Conservation (phyloP, 1,284 basidiomycete species). For the Rhodofomes roseus region DNA sequence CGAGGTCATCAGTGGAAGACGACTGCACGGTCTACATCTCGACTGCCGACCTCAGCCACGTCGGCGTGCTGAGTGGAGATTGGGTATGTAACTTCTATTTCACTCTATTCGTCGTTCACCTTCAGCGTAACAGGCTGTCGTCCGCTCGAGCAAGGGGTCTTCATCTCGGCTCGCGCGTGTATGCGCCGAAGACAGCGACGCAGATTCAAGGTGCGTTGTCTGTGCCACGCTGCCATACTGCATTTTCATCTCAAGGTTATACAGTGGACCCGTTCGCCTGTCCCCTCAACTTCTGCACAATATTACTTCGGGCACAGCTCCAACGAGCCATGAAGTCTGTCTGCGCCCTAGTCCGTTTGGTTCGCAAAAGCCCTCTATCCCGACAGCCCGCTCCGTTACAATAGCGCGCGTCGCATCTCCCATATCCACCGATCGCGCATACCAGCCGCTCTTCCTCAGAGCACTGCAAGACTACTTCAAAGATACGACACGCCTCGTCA, state of each 20-base stretch:
- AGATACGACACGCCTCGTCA: slow-evolving; percentile 57
- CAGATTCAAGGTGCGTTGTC: slow-evolving; percentile 28
- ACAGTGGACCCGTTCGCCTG: slow-evolving; percentile 28
- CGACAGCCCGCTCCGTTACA: slow-evolving; percentile 70
- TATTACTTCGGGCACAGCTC: slow-evolving; percentile 29
- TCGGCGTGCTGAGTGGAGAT: slow-evolving; percentile 22
- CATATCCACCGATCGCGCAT: slow-evolving; percentile 67
- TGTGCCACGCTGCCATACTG: background rate
- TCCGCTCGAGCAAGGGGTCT: slow-evolving; percentile 5
- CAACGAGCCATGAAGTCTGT: slow-evolving; percentile 25
- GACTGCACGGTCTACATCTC: slow-evolving; percentile 20
- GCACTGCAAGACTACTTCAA: slow-evolving; percentile 72
- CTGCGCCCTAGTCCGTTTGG: slow-evolving; percentile 54
- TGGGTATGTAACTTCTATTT: slow-evolving; percentile 52
- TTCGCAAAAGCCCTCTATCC: slow-evolving; percentile 55
- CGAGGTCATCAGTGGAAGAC: slow-evolving; percentile 29
- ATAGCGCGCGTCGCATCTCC: slow-evolving; percentile 85
- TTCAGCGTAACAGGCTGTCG: slow-evolving; percentile 12
- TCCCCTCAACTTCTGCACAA: slow-evolving; percentile 63
- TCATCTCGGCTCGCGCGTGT: slow-evolving; percentile 53
- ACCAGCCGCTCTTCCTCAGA: slow-evolving; percentile 68
- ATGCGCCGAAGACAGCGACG: slow-evolving; percentile 45
- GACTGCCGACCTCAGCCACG: slow-evolving; percentile 18
- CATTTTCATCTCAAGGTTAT: background rate
- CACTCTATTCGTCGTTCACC: background rate